Base-by-base conservation (phyloP, 306 rosid species). In the Calophaca sinica region DNA sequence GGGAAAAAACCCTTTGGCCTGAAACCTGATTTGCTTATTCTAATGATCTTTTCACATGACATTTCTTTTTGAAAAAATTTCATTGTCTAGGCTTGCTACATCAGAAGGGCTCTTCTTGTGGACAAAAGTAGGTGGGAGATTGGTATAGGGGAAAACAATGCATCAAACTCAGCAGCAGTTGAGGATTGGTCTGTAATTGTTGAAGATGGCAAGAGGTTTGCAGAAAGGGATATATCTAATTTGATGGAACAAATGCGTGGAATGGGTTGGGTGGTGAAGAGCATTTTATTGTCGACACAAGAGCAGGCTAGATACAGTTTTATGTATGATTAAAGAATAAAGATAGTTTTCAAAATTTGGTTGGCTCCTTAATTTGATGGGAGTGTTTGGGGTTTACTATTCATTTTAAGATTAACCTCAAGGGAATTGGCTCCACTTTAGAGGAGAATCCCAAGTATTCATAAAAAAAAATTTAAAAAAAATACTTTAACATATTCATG, bases 231-330 rank as follows among this genome's bases (percentile, higher is more conserved):
- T 84, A 2, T 88, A 33, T 26, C 59, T 51, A 5, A 62, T 26
- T 82, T 91, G 86, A 64, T 80, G 51, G 89, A 87, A 62, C 88
- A 89, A 64, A 84, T 94, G 85, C 7, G 77, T 57, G 83, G 65
- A 31, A 41, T 49, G 78, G 94, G 97, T 77, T 94, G 97, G 96
- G 81, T 88, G 62, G 81, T 80, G 15, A 88, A 87, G 82, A 87
- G 85, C 79, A 81, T 94, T 73, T 79, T 91, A 26, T 52, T 94
- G 75, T 87, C 89, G 20, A 35, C 81, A 70, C 76, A 68, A 64
- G 96, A 94, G 64, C 94, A 89, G 41, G 62, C 31, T 71, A 82
- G 94, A 53, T 94, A 88, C 85, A 87, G 83, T 68, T 88, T 87
- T 80, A 80, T 87, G 50, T 80, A 68, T 77, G 89, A 90, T 42